These are phyloP conservation scores for Coemansia guatemalensis DNA, from an alignment of 192 early-diverging fungal genomes.

Conservation along the genomic window DNA sequence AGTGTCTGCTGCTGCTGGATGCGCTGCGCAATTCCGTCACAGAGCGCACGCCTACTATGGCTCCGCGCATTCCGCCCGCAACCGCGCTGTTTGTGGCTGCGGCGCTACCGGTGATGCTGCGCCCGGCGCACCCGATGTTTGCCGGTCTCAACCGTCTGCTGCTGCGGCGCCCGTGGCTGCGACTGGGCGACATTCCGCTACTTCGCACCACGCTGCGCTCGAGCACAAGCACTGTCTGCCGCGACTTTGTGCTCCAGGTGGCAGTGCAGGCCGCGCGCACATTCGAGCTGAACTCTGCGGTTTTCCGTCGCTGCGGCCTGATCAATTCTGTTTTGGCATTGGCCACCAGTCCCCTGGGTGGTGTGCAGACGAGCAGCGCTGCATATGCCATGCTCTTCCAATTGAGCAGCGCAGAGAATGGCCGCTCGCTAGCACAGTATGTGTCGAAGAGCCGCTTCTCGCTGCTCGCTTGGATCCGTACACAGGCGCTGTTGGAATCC, in stretches of 20 bases:
- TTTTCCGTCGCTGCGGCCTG: slow-evolving; percentile 19
- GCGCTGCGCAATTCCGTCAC: slow-evolving; percentile 45
- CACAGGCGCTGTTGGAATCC: slow-evolving; percentile 31
- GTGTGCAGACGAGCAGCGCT: slow-evolving; percentile 33
- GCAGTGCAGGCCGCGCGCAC: slow-evolving; percentile 38
- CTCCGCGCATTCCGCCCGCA: slow-evolving; percentile 38
- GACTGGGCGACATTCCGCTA: slow-evolving; percentile 30
- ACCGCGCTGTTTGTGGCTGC: slow-evolving; percentile 39
- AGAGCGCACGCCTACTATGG: slow-evolving; percentile 5
- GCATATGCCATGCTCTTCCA: slow-evolving; percentile 37
- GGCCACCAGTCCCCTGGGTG: slow-evolving; percentile 39
- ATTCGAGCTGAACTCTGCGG: slow-evolving; percentile 17
- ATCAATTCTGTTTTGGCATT: slow-evolving; percentile 28
- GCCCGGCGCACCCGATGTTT: slow-evolving; percentile 46
- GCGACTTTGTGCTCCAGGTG: slow-evolving; percentile 31
- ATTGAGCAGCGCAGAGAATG: slow-evolving; percentile 26
- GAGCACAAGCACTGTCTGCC: slow-evolving; percentile 8
- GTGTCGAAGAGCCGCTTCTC: slow-evolving; percentile 37
- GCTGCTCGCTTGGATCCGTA: slow-evolving; percentile 41
- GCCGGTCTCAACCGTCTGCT: slow-evolving; percentile 28
- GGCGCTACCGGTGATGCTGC: slow-evolving; percentile 32
- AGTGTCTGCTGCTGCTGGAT: slow-evolving; percentile 38
- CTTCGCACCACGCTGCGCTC: slow-evolving; percentile 22
- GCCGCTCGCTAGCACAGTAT: slow-evolving; percentile 17
- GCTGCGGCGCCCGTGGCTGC: slow-evolving; percentile 29